A percentile compares a stretch with the other conserved stretches of the same genome.
Evolutionary conservation across 176 grass and related monocot species (phyloP).

Genomic region (Hordeum marinum): DNA sequence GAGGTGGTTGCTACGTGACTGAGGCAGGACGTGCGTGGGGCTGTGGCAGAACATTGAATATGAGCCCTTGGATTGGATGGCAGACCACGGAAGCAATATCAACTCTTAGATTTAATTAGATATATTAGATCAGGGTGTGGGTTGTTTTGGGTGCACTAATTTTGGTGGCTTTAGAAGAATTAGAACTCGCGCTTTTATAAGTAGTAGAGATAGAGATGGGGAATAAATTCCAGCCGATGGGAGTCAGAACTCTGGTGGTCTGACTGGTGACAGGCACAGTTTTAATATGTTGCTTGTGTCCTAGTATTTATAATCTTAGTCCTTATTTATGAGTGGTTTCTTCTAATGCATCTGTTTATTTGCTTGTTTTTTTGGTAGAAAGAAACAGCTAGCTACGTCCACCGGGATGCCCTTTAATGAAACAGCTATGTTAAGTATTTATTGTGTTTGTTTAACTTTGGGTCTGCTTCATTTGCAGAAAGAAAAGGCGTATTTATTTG

Average conservation of each 20-base stretch:
- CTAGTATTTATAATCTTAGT: neutral
- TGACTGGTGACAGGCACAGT: neutral
- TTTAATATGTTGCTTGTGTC: neutral
- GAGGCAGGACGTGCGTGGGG: too few relatives aligned
- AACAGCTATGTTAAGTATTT: neutral
- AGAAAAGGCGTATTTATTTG: neutral
- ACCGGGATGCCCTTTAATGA: neutral
- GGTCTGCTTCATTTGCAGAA: conserved; percentile 1
- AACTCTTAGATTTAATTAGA: too few relatives aligned
- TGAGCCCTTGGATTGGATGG: too few relatives aligned
- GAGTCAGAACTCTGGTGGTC: neutral
- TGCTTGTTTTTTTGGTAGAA: neutral
- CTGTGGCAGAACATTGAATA: too few relatives aligned
- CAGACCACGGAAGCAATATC: too few relatives aligned
- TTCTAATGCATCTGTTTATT: neutral
- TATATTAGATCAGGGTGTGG: too few relatives aligned
- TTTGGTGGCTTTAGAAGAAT: too few relatives aligned
- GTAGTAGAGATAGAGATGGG: too few relatives aligned
- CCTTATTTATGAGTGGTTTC: neutral
- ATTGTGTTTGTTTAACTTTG: neutral
- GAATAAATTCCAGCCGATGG: neutral
- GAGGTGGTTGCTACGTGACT: too few relatives aligned
- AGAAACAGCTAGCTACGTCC: neutral
- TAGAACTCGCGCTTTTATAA: too few relatives aligned
- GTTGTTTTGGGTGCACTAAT: too few relatives aligned